Conservation (phyloP, 1,284 basidiomycete species). For the Butyriboletus appendiculatus region DNA sequence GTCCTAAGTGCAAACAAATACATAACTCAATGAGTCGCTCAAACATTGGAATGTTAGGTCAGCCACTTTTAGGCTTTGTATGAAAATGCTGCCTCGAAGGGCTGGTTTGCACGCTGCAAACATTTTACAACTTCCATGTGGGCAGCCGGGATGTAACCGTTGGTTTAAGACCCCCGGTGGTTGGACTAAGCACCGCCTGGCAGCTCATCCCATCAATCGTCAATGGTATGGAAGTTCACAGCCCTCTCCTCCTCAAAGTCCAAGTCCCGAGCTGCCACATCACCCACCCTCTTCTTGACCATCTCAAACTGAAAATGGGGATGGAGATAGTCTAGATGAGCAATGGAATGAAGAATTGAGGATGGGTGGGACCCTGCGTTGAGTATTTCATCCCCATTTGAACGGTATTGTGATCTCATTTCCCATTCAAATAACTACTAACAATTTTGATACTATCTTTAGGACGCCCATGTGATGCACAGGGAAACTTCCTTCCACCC, state of each 20-base stretch:
- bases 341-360: background rate
- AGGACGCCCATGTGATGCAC: background rate
- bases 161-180: background rate
- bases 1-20: slow-evolving; percentile 1
- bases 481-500: background rate
- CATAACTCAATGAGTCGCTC: background rate
- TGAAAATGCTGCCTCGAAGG: background rate
- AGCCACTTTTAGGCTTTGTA: too few species aligned
- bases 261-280: too few species aligned
- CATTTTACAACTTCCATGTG: background rate
- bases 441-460: background rate
- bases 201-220: background rate
- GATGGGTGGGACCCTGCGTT: background rate
- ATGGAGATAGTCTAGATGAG: accelerated
- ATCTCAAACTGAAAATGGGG: background rate
- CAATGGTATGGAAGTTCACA: accelerated
- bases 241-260: too few species aligned
- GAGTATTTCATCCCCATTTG: background rate
- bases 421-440: background rate
- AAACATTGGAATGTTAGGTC: too few species aligned
- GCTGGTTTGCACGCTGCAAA: background rate
- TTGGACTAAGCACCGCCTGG: too few species aligned
- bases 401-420: background rate
- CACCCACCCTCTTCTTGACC: background rate
- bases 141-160: background rate